These are phyloP conservation scores for Artemisia annua DNA, from an alignment of 129 eudicot species.

Conservation along the genomic window DNA sequence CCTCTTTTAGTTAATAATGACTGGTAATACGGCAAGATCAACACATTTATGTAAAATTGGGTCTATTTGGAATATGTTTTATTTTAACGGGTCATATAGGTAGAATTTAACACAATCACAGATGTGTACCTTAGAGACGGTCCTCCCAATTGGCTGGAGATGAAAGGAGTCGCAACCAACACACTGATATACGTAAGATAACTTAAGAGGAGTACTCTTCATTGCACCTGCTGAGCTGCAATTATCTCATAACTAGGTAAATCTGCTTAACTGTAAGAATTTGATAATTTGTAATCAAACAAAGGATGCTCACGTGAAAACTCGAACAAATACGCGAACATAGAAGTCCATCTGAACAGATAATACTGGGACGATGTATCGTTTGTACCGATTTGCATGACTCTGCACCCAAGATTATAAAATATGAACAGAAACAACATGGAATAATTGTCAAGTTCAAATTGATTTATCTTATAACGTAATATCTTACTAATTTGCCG, in stretches of 20 bases:
- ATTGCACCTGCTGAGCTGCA: constrained; percentile 97
- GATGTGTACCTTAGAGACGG: constrained; percentile 78
- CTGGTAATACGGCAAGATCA: too few relatives aligned
- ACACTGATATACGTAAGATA: constrained; percentile 90
- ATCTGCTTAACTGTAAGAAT: background rate
- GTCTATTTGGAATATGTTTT: background rate
- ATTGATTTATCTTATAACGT: background rate
- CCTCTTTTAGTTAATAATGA: too few relatives aligned
- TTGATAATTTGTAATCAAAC: too few relatives aligned
- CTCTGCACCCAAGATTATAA: constrained; percentile 52
- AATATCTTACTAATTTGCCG: background rate
- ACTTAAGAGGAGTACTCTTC: constrained; percentile 97
- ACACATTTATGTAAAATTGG: too few relatives aligned
- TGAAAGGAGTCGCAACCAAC: constrained; percentile 96
- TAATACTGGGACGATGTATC: constrained; percentile 45
- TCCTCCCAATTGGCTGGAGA: constrained; percentile 93
- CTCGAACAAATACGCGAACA: constrained; percentile 91
- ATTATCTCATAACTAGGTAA: constrained; percentile 21
- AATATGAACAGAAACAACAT: background rate
- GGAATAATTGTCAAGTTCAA: background rate
- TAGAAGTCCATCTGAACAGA: constrained; percentile 83
- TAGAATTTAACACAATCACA: background rate
- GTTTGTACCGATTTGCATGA: constrained; percentile 95
- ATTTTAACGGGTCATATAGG: background rate
- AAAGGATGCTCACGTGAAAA: constrained; percentile 67